Evolutionary conservation across 176 grass and related monocot species (phyloP), one percentile per base, ranked within the genome.

Genomic region (Cenchrus fungigraminus): DNA sequence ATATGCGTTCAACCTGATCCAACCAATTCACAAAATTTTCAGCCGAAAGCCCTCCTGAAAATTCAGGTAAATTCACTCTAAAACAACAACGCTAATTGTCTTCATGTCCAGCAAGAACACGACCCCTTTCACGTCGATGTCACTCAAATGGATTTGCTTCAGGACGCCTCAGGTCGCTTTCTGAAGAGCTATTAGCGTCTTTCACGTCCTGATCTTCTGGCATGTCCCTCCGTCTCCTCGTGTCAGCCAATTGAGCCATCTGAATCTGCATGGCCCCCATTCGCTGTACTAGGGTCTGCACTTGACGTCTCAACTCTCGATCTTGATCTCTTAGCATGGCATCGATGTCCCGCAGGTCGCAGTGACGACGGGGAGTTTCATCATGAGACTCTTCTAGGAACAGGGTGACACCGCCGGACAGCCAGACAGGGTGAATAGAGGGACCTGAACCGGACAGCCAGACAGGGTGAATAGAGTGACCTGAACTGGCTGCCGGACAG

Each of bases 11-110:
- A 13, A 77, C 54, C 0, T 61, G 19, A 61, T 77, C 74, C 3
- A 61, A n/a, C 55, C 74, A 77, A 59, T 77, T 19, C 9, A 77
- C 19, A 77, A 77, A 77, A 44, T 45, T 22, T 55, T 75, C 13
- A 75, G 72, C 51, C 19, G 51, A 54, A 0, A 37, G 28, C 2
- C 72, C 72, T 12, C 68, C 68, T 2, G 20, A 72, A 50, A 50
- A 72, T 3, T 72, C 45, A 0, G 47, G 22, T 16, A 58, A 76
- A 59, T 59, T 58, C 1, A 43, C 74, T 42, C 74, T 3, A 8
- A 76, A 76, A 2, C 74, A 76, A 7, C 10, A 8, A 6, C 32
- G 52, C 17, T 9, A 0, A 8, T 0, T n/a, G 5, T n/a, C 17
- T 2, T 76, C 74, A 3, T 1, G 54, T 8, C 22, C 74, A 59